Conservation (phyloP, 208 protist species). For the Trypanosoma theileri region DNA sequence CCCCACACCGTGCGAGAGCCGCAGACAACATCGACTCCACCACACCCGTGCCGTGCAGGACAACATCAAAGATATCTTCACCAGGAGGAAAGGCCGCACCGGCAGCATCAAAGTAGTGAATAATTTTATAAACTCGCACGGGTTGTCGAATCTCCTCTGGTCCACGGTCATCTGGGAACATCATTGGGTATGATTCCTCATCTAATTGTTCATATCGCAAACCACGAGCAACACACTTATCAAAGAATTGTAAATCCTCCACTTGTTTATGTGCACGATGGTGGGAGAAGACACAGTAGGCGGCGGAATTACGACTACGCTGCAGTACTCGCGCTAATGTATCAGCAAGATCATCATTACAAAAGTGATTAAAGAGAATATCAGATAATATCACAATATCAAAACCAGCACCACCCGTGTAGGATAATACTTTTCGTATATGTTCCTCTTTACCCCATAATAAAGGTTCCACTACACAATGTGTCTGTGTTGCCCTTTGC, state of each 20-base stretch:
- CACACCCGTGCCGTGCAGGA: conserved; percentile 89
- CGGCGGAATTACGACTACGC: conserved; percentile 44
- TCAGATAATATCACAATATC: conserved; percentile 89
- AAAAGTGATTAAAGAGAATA: conserved; percentile 92
- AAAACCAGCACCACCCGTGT: conserved; percentile 65
- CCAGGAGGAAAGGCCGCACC: conserved; percentile 42
- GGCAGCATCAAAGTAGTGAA: conserved; percentile 51
- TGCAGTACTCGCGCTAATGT: conserved; percentile 58
- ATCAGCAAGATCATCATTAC: conserved; percentile 81
- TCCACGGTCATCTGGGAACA: conserved; percentile 87
- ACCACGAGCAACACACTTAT: conserved; percentile 76
- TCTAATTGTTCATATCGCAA: conserved; percentile 75
- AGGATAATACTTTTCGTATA: conserved; percentile 54
- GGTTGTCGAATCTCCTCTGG: conserved; percentile 79
- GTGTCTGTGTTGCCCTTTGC: conserved; percentile 17
- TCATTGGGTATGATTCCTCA: conserved; percentile 79
- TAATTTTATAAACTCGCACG: conserved; percentile 78
- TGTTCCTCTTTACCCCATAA: conserved; percentile 83
- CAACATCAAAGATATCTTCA: conserved; percentile 59
- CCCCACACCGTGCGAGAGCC: conserved; percentile 72
- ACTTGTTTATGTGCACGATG: conserved; percentile 84
- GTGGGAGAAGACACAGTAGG: conserved; percentile 91
- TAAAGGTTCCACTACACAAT: conserved; percentile 66
- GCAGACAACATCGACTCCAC: conserved; percentile 84
- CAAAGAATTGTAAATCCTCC: conserved; percentile 87